Conservation (phyloP, 2,329 filamentous ascomycete species). For the Neonectria sp. region DNA sequence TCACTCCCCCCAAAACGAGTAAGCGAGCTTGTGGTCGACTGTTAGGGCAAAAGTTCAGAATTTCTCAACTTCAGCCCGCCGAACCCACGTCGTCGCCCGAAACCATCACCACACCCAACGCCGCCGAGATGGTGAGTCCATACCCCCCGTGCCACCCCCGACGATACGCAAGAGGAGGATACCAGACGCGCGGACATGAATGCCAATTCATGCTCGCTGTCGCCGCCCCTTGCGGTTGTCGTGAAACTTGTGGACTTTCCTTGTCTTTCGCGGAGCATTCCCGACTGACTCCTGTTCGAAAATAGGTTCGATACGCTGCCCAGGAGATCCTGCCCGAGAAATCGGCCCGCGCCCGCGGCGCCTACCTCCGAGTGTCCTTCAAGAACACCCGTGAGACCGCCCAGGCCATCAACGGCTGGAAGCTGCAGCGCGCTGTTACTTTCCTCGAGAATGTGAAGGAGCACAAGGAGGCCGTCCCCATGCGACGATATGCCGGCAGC, state of each 20-base stretch:
- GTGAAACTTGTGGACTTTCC: conserved; percentile 6
- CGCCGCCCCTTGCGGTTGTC: conserved; percentile 6
- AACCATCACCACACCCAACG: conserved; percentile 67
- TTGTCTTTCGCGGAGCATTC: conserved; percentile 11
- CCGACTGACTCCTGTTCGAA: conserved; percentile 44
- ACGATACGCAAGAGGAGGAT: conserved; percentile 42
- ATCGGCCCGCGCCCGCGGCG: conserved; percentile 97
- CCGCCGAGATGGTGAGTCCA: conserved; percentile 71
- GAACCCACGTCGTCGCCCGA: conserved; percentile 66
- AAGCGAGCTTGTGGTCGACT: conserved; percentile 61
- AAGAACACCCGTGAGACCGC: conserved; percentile 99
- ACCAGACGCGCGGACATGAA: conserved; percentile 3
- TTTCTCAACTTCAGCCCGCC: conserved; percentile 63
- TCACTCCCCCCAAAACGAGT: conserved; percentile 53
- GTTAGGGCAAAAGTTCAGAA: conserved; percentile 64
- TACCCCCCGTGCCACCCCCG: conserved; percentile 39
- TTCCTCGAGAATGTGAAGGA: conserved; percentile 99
- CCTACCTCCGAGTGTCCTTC: conserved; percentile 99
- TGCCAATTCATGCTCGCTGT: conserved; percentile 17
- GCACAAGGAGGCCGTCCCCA: conserved; percentile 97
- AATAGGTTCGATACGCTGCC: conserved; percentile 94
- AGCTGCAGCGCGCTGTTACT: conserved; percentile 92
- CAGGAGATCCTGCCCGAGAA: conserved; percentile 89
- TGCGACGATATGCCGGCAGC: conserved; percentile 97
- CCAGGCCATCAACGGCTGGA: conserved; percentile 99